A percentile compares a stretch with the other conserved stretches of the same genome.
Evolutionary conservation across 805 yeast species (phyloP).

Genomic region (Saturnispora halmiae): DNA sequence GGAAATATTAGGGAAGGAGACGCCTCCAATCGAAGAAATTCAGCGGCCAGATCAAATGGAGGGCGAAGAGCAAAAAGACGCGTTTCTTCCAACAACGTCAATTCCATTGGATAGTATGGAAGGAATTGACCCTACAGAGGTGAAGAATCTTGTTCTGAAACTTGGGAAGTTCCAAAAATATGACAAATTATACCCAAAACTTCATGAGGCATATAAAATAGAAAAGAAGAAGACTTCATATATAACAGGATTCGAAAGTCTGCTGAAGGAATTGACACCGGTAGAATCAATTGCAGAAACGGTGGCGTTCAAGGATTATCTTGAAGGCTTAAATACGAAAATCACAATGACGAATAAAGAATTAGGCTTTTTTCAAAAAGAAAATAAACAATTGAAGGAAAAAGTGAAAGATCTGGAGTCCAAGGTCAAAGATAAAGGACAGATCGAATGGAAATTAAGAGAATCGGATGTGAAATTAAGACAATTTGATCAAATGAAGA

Average conservation of each 20-base stretch:
- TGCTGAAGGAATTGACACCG: slow-evolving; percentile 74
- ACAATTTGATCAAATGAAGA: not conserved
- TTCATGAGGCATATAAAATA: slow-evolving; percentile 74
- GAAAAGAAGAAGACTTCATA: slow-evolving; percentile 63
- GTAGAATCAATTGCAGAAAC: slow-evolving; percentile 65
- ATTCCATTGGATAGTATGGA: slow-evolving; percentile 31
- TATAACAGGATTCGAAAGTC: slow-evolving; percentile 54
- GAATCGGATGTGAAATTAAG: slow-evolving; percentile 26
- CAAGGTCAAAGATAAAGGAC: slow-evolving; percentile 8
- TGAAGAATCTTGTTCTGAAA: slow-evolving; percentile 38
- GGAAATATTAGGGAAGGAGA: slow-evolving; percentile 5
- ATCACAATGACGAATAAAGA: slow-evolving; percentile 56
- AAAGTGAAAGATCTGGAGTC: slow-evolving; percentile 12
- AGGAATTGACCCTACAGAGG: not conserved
- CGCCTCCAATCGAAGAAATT: not conserved
- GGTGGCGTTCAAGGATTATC: slow-evolving; percentile 58
- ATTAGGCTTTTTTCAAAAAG: slow-evolving; percentile 38
- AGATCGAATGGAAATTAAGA: slow-evolving; percentile 12
- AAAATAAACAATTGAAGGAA: slow-evolving; percentile 13
- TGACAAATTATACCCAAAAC: slow-evolving; percentile 81
- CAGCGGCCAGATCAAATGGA: not conserved
- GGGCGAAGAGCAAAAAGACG: not conserved
- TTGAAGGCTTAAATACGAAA: slow-evolving; percentile 53
- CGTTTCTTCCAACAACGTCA: slow-evolving; percentile 16
- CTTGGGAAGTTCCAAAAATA: slow-evolving; percentile 73